phyloP scores from a whole-genome alignment of 148 eudicot species.

The Dysphania ambrosioides region DNA sequence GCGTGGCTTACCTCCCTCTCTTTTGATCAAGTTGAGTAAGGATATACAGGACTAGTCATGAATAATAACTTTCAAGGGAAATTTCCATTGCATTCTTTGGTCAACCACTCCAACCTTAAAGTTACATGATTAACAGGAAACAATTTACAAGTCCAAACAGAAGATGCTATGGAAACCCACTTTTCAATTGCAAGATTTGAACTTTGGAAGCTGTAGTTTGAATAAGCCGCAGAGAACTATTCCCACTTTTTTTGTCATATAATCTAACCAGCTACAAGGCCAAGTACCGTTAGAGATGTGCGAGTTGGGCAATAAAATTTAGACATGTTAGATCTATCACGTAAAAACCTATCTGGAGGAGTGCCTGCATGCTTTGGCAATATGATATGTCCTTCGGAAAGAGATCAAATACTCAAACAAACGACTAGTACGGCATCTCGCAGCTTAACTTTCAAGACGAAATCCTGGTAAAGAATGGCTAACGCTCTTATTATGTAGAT shows the following conservation, averaged over 20 bases:
- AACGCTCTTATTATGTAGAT: too few relatives aligned
- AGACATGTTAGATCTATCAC: not conserved
- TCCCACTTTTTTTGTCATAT: not conserved
- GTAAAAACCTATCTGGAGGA: not conserved
- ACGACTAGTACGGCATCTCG: too few relatives aligned
- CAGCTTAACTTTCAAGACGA: too few relatives aligned
- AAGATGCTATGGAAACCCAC: not conserved
- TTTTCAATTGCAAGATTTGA: not conserved
- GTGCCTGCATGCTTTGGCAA: not conserved
- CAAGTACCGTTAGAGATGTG: not conserved
- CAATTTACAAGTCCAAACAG: not conserved
- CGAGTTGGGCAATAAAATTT: not conserved
- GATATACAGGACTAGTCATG: too few relatives aligned
- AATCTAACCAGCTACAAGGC: not conserved
- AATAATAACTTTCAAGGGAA: not conserved
- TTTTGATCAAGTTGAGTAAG: too few relatives aligned
- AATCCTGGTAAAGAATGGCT: too few relatives aligned
- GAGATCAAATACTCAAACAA: not conserved
- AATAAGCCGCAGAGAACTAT: not conserved
- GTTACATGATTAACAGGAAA: rapidly evolving
- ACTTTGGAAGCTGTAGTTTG: not conserved
- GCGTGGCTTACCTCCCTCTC: not conserved
- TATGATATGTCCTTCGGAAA: not conserved
- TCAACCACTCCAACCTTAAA: not conserved
- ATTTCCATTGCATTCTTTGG: not conserved